These are phyloP conservation scores for Kandelia obovata DNA, from an alignment of 345 rosid species.

Conservation along the genomic window DNA sequence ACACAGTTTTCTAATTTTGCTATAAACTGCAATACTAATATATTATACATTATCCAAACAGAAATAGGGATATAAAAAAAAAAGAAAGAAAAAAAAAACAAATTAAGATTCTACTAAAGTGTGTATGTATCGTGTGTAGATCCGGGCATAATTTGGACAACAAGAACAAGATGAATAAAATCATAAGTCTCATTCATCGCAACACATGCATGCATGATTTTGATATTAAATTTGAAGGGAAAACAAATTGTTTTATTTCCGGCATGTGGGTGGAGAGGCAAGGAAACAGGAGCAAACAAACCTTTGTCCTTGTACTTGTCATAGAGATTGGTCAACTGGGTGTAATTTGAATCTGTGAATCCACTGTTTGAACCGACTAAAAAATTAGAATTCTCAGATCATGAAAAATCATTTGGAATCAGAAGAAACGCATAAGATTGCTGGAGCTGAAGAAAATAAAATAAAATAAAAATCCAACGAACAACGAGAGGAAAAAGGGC, in stretches of 20 bases:
- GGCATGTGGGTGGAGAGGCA: neutral
- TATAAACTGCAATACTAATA: too few relatives aligned
- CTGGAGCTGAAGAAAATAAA: neutral
- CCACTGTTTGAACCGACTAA: conserved; percentile 46
- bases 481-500: neutral
- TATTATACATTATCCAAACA: too few relatives aligned
- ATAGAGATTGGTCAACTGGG: conserved; percentile 76
- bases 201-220: too few relatives aligned
- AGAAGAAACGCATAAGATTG: neutral
- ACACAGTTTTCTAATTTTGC: too few relatives aligned
- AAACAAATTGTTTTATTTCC: too few relatives aligned
- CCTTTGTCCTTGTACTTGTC: conserved; percentile 68
- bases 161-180: neutral
- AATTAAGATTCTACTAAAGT: neutral
- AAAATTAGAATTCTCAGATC: conserved; percentile 2
- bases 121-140: too few relatives aligned
- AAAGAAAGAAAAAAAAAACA: too few relatives aligned
- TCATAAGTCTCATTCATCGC: too few relatives aligned
- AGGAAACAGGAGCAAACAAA: conserved; percentile 16
- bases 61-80: too few relatives aligned
- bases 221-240: too few relatives aligned
- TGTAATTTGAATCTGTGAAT: conserved; percentile 69
- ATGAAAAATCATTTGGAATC: neutral
- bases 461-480: neutral
- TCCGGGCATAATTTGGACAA: too few relatives aligned